Evolutionary conservation across 2,329 filamentous ascomycete species (phyloP).

Genomic region (Fusarium veterinarium): DNA sequence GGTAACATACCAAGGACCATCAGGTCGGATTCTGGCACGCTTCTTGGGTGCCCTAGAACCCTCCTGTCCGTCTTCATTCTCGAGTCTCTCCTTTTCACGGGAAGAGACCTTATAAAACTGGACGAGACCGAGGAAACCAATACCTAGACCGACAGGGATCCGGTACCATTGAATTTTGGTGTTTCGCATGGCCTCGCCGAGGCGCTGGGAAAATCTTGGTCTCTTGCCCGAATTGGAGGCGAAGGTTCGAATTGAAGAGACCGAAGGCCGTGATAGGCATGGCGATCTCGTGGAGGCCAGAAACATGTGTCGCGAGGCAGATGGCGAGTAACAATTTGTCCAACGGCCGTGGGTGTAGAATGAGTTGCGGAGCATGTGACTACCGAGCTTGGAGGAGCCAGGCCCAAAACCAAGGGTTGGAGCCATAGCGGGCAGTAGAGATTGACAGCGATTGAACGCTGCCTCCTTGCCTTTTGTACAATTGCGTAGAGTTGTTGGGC

Average conservation of each 20-base stretch:
- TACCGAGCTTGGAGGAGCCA: conserved; percentile 50
- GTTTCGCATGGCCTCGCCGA: conserved; percentile 62
- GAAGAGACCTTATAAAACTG: conserved; percentile 82
- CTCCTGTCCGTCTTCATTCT: conserved; percentile 58
- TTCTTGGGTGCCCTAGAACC: conserved; percentile 59
- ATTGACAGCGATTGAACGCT: conserved; percentile 30
- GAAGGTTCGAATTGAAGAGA: conserved; percentile 46
- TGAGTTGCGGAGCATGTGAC: conserved; percentile 48
- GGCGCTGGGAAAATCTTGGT: conserved; percentile 63
- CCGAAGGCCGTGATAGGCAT: conserved; percentile 41
- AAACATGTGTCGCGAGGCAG: conserved; percentile 39
- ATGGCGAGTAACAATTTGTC: conserved; percentile 41
- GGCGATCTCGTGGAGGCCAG: conserved; percentile 40
- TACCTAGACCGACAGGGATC: conserved; percentile 86
- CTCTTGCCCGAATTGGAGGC: conserved; percentile 56
- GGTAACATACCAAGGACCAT: conserved; percentile 78
- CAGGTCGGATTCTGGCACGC: conserved; percentile 76
- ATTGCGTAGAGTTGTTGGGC: conserved; percentile 1
- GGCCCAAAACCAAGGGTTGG: conserved; percentile 51
- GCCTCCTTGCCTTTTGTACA: conserved; percentile 18
- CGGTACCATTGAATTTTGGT: conserved; percentile 85
- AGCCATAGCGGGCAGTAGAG: conserved; percentile 44
- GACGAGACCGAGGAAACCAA: conserved; percentile 83
- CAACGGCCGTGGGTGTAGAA: conserved; percentile 45
- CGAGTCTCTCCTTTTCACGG: conserved; percentile 63